Evolutionary conservation across 352 stramenopile species (phyloP).

Genomic region (Plasmopara halstedii): DNA sequence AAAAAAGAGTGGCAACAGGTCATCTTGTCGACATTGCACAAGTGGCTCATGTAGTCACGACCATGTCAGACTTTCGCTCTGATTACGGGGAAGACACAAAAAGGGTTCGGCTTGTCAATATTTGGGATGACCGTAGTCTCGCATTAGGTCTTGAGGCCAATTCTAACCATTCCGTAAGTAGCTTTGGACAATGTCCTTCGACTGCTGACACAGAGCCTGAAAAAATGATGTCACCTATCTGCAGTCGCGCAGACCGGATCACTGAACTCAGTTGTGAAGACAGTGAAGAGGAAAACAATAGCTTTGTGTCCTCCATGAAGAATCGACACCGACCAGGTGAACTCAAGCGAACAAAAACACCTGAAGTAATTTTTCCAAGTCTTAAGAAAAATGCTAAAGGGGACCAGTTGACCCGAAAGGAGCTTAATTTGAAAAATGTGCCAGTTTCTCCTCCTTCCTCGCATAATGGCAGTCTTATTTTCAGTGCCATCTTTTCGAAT

Average conservation of each 20-base stretch:
- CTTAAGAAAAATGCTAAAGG: constrained; percentile 8
- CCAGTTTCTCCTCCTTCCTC: constrained; percentile 44
- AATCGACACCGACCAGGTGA: constrained; percentile 13
- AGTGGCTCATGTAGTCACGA: constrained; percentile 64
- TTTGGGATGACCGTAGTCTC: constrained; percentile 43
- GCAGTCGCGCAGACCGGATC: constrained; percentile 31
- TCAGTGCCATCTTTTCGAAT: constrained; percentile 56
- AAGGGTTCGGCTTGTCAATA: constrained; percentile 27
- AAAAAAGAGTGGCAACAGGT: constrained; percentile 28
- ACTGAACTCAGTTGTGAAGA: constrained; percentile 40
- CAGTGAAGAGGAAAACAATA: constrained; percentile 27
- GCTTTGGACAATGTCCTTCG: constrained; percentile 16
- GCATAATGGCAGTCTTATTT: constrained; percentile 53
- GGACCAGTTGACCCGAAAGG: constrained; percentile 6
- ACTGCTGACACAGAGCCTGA: constrained; percentile 29
- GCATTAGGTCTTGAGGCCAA: constrained; percentile 13
- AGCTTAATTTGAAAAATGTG: constrained; percentile 23
- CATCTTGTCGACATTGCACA: constrained; percentile 61
- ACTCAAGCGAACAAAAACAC: constrained; percentile 22
- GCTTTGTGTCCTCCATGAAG: constrained; percentile 10
- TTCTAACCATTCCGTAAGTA: constrained; percentile 3
- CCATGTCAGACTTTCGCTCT: constrained; percentile 53
- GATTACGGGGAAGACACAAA: constrained; percentile 43
- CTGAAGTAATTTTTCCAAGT: constrained; percentile 23
- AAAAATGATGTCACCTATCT: constrained; percentile 37